These are phyloP conservation scores for Geotrichum armillariae DNA, from an alignment of 1,139 yeast genomes.

Conservation along the genomic window DNA sequence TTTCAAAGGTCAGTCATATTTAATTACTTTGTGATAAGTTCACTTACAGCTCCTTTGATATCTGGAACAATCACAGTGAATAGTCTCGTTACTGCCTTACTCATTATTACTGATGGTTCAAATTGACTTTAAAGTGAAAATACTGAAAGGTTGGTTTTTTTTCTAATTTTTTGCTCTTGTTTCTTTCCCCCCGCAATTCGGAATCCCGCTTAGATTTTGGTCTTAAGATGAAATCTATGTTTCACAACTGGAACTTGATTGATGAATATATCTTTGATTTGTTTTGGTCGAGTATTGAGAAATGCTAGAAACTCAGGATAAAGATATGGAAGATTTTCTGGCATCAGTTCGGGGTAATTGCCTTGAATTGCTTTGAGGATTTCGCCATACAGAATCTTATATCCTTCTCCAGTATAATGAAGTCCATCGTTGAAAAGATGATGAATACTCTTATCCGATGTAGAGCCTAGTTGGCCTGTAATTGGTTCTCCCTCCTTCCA, in stretches of 20 bases:
- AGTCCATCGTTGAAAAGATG: constrained; percentile 57
- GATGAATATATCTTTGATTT: too few species aligned
- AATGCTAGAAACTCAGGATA: constrained; percentile 36
- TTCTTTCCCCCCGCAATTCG: neutral
- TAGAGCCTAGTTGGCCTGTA: constrained; percentile 25
- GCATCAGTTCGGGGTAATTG: constrained; percentile 46
- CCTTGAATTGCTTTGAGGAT: constrained; percentile 41
- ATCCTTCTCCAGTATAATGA: constrained; percentile 65
- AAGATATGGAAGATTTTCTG: constrained; percentile 44
- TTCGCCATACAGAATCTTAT: constrained; percentile 45
- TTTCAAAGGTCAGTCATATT: neutral
- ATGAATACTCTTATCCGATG: constrained; percentile 28
- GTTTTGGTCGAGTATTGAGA: too few species aligned
- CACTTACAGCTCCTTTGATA: constrained; percentile 57
- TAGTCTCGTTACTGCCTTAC: constrained; percentile 2
- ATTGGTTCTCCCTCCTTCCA: constrained; percentile 31
- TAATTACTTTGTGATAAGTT: constrained; percentile 31
- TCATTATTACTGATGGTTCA: constrained; percentile 1
- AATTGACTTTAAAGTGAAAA: neutral
- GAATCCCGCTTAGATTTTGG: too few species aligned
- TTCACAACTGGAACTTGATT: too few species aligned
- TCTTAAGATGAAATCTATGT: too few species aligned
- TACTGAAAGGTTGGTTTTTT: neutral
- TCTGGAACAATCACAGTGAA: constrained; percentile 65
- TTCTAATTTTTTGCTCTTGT: neutral